Evolutionary conservation across 2,329 filamentous ascomycete species (phyloP).

Genomic region (Ophiostoma pallidulum): DNA sequence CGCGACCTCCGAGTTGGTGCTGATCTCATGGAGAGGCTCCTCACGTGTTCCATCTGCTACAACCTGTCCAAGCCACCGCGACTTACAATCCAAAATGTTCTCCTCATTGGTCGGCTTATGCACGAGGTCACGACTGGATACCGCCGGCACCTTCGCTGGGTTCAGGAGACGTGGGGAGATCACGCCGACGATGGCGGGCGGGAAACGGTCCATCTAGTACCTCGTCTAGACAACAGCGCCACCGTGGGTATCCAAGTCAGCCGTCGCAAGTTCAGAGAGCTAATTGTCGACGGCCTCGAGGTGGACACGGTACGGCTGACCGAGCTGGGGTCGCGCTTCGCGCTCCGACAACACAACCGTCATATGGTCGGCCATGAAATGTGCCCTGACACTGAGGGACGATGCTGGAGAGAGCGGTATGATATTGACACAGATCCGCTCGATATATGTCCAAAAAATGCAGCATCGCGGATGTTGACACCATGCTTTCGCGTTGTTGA

Average conservation of each 20-base stretch:
- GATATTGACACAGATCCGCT: constrained; percentile 11
- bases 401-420: constrained; percentile 10
- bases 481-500: constrained; percentile 11
- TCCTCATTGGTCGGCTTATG: constrained; percentile 8
- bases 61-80: constrained; percentile 7
- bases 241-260: not conserved
- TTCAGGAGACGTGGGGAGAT: not conserved
- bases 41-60: constrained; percentile 7
- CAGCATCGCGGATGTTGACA: constrained; percentile 5
- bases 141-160: constrained; percentile 6
- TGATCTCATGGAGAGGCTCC: constrained; percentile 1
- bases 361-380: constrained; percentile 10
- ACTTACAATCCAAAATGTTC: constrained; percentile 9
- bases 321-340: constrained; percentile 4
- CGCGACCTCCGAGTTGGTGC: constrained; percentile 6
- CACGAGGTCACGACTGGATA: constrained; percentile 5
- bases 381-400: constrained; percentile 5
- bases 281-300: constrained; percentile 2
- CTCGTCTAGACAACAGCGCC: not conserved
- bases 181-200: not conserved
- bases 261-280: not conserved
- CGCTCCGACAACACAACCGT: constrained; percentile 7
- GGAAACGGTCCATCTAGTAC: not conserved
- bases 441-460: constrained; percentile 9
- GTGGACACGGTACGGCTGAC: constrained; percentile 3